Base-by-base conservation (phyloP, 2,329 filamentous ascomycete genomes). In the Xylaria sp. region DNA sequence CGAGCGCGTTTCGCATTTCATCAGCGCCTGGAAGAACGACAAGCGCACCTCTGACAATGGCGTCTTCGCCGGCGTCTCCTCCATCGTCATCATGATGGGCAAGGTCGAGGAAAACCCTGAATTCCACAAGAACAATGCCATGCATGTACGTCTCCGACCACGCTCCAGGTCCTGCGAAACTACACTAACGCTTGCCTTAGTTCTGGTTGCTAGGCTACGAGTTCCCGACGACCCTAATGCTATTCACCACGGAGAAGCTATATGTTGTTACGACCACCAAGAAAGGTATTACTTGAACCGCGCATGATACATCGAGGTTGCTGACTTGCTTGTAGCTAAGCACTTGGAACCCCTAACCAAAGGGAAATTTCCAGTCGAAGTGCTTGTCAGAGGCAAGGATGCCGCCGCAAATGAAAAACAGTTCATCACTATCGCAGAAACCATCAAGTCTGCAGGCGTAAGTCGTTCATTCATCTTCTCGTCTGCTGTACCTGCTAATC, bases 181-280 rank as follows among this genome's bases (percentile, higher is more conserved):
- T 42, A 63, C 56, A 31, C 67, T 64, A 27, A 67, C 56, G 17
- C 13, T 56, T 44, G 7, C 22, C 65, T 50, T 76, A 97, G 94
- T 97, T 98, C 81, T 99, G 96, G 96, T 86, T 99, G 62, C 88
- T 99, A 69, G 96, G 96, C 75, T 99, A 99, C 84, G 96, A 99
- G 80, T 99, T 99, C 77, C 96, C 96, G 38, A 94, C 95, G 44
- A 99, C 96, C 0, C 85, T 99, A 70, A 93, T 99, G 85, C 86
- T 99, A 59, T 90, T 99, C 79, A 98, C 95, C 1, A 83, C 90
- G 68, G 96, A 98, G 68, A 89, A 89, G 53, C 85, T 98, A 74
- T 96, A 96, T 81, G 91, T 98, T 66, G 89, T 99, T 71, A 99
- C 96, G 6, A 99, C 96, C 5, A 91, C 93, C 66, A 99, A 99